Base-by-base conservation (phyloP, 495 filamentous ascomycete genomes). In the Opeltia flavorubescens region DNA sequence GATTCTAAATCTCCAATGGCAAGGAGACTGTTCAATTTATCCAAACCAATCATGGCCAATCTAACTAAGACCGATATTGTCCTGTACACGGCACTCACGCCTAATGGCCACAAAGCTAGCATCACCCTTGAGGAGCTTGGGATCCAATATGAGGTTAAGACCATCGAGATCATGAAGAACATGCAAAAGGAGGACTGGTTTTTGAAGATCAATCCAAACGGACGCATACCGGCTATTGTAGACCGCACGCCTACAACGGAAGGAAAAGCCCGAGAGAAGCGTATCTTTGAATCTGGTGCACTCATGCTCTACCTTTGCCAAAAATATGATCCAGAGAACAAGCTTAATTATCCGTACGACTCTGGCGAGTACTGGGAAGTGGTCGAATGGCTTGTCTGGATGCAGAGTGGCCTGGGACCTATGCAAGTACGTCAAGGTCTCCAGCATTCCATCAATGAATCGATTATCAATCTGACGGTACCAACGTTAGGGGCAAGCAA, bases 191-290 rank as follows among this genome's bases (percentile, higher is more conserved):
- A 84, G 44, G 64, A 74, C 24, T 88, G 84, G 83, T 94, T 86
- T 63, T 67, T 91, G 25, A 77, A 75, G 18, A 87, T 94, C 58
- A 94, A 91, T 58, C 88, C 87, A 31, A 94, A 94, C 57, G 87
- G 87, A 44, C 83, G 88, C 34, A 89, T 94, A 47, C 88, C 88
- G 5, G 84, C 86, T 1, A 56, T 94, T 13, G 80, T 77, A 2
- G 83, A 86, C 55, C 51, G 48, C n/a, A 71, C 63, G 2, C 67
- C 72, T 51, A 28, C 43, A 6, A 53, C 59, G 1, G 48, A 59
- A 18, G 58, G 58, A 2, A 52, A 55, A 4, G 54, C 64, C 46
- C 58, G 60, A 26, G 50, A 55, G 3, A 61, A 65, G 49, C 62
- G 68, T 23, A 58, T 73, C 29, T 72, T 72, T 42, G 68, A 72